Conservation (phyloP, 306 rosid species). For the Ormosia semicastrata region DNA sequence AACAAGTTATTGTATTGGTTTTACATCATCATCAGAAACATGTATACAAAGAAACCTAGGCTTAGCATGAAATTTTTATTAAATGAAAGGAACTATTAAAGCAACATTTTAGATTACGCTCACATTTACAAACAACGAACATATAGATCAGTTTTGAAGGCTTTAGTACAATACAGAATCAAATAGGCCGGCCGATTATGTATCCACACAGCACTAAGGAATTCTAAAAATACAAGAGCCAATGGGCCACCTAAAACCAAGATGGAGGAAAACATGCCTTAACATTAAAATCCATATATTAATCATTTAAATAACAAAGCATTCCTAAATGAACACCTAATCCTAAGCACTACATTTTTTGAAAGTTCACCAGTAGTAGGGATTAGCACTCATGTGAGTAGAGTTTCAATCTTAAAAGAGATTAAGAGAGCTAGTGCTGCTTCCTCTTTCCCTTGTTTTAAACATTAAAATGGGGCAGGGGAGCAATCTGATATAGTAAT, state of each 20-base stretch:
- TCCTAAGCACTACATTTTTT: neutral
- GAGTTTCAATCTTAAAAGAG: neutral
- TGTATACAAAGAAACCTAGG: neutral
- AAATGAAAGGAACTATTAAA: neutral
- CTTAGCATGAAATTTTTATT: neutral
- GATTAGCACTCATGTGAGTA: neutral
- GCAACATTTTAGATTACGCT: neutral
- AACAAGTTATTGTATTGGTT: constrained; percentile 8
- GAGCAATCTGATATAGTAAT: neutral
- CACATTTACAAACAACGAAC: neutral
- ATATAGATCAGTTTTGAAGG: constrained; percentile 15
- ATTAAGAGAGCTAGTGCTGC: neutral
- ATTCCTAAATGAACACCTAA: neutral
- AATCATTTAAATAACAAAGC: neutral
- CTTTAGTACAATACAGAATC: neutral
- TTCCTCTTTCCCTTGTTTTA: constrained; percentile 3
- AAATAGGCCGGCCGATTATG: neutral
- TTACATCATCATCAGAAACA: neutral
- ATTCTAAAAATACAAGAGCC: neutral
- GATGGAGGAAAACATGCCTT: neutral
- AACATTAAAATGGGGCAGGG: neutral
- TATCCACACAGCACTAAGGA: neutral
- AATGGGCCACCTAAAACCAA: neutral
- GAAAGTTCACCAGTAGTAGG: neutral
- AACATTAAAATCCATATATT: neutral